These are phyloP conservation scores for Coniella lustricola DNA, from an alignment of 2,329 filamentous ascomycete species.

Conservation along the genomic window DNA sequence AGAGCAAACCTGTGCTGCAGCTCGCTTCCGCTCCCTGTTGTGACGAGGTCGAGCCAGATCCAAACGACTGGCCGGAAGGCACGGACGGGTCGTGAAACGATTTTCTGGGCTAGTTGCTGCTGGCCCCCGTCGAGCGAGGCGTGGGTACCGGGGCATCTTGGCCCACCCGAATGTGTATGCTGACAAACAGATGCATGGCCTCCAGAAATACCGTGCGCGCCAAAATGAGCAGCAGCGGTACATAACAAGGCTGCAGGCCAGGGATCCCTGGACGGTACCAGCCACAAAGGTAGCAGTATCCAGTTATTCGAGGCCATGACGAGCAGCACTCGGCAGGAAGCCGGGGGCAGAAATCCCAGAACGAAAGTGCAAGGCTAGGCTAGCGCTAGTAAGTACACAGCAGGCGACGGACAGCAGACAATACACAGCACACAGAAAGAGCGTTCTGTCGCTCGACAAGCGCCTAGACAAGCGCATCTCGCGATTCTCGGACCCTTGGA, in stretches of 20 bases:
- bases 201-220: neutral
- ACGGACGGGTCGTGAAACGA: no score
- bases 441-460: no score
- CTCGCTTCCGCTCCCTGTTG: neutral
- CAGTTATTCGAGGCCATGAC: neutral
- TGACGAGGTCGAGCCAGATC: neutral
- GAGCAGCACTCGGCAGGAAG: neutral
- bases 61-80: no score
- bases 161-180: no score
- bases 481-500: conserved; percentile 15
- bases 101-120: neutral
- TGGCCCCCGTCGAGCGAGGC: neutral
- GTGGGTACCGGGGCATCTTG: no score
- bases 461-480: neutral
- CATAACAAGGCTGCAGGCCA: neutral
- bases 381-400: neutral
- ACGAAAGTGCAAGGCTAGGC: no score
- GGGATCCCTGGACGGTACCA: neutral
- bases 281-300: neutral
- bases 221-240: neutral
- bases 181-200: neutral
- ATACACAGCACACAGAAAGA: neutral
- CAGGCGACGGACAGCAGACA: no score
- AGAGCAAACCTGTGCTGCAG: no score
- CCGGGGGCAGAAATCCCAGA: neutral